These are phyloP conservation scores for Lichtheimia ramosa DNA, from an alignment of 371 early-diverging fungal genomes.

Conservation along the genomic window DNA sequence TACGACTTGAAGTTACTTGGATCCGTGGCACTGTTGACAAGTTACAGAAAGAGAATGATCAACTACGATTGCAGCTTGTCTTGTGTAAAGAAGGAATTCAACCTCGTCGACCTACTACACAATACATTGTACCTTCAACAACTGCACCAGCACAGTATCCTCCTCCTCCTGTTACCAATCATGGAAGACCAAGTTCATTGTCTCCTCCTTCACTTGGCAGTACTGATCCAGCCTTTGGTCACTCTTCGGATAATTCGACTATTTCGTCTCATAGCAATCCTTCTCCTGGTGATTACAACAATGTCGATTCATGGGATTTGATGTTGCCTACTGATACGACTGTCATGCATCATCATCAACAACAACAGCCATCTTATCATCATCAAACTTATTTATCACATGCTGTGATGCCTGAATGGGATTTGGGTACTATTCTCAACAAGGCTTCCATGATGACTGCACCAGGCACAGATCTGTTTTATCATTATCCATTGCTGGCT, in stretches of 20 bases:
- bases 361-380: neutral
- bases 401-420: conserved; percentile 44
- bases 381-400: conserved; percentile 36
- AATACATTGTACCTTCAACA: neutral
- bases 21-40: conserved; percentile 25
- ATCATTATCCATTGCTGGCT: conserved; percentile 39
- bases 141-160: neutral
- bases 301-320: conserved; percentile 28
- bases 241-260: conserved; percentile 11
- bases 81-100: conserved; percentile 16
- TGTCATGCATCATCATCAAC: neutral
- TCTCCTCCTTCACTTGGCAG: conserved; percentile 12
- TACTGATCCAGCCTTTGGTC: conserved; percentile 1
- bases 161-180: neutral
- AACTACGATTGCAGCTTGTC: conserved; percentile 31
- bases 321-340: conserved; percentile 8
- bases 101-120: conserved; percentile 5
- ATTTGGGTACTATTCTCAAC: conserved; percentile 25
- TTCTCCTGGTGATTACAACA: conserved; percentile 15
- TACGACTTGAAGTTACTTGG: conserved; percentile 55
- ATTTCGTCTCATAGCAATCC: conserved; percentile 28
- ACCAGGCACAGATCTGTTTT: conserved; percentile 15
- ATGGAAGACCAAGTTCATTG: conserved; percentile 7
- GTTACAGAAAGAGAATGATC: conserved; percentile 37
- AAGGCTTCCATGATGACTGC: conserved; percentile 15